Percentiles rank a stretch among this genome's conserved stretches.
These are phyloP conservation scores for Apiospora kogelbergensis DNA, from an alignment of 2,329 filamentous ascomycete genomes.

Conservation along the genomic window DNA sequence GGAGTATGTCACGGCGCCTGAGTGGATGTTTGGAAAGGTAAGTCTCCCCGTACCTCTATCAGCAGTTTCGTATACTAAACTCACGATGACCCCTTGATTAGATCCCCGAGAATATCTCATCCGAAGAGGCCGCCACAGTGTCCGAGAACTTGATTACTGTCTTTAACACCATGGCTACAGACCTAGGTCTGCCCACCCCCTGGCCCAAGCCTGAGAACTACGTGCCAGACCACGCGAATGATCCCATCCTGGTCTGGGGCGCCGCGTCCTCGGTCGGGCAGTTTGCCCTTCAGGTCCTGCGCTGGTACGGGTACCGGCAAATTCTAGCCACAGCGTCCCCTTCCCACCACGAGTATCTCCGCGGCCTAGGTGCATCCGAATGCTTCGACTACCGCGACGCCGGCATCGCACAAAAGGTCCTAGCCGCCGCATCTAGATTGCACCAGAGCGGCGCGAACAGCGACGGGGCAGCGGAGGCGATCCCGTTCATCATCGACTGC, in stretches of 20 bases:
- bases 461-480: background rate
- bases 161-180: constrained; percentile 52
- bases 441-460: background rate
- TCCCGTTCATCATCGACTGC: constrained; percentile 55
- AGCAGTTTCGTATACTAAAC: background rate
- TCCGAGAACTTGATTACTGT: constrained; percentile 60
- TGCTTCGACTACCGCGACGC: constrained; percentile 48
- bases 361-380: constrained; percentile 41
- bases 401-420: constrained; percentile 34
- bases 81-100: constrained; percentile 6
- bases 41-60: background rate
- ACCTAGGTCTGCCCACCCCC: constrained; percentile 53
- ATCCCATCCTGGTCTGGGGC: constrained; percentile 51
- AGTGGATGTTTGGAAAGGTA: constrained; percentile 47
- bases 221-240: constrained; percentile 32
- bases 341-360: constrained; percentile 44
- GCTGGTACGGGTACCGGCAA: constrained; percentile 51
- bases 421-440: constrained; percentile 19
- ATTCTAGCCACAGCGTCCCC: constrained; percentile 49
- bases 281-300: constrained; percentile 49
- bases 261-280: constrained; percentile 53
- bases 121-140: constrained; percentile 39
- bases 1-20: constrained; percentile 51
- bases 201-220: constrained; percentile 53
- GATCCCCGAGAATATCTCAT: constrained; percentile 24